These are phyloP conservation scores for Talinum fruticosum DNA, from an alignment of 148 eudicot species.

Conservation along the genomic window DNA sequence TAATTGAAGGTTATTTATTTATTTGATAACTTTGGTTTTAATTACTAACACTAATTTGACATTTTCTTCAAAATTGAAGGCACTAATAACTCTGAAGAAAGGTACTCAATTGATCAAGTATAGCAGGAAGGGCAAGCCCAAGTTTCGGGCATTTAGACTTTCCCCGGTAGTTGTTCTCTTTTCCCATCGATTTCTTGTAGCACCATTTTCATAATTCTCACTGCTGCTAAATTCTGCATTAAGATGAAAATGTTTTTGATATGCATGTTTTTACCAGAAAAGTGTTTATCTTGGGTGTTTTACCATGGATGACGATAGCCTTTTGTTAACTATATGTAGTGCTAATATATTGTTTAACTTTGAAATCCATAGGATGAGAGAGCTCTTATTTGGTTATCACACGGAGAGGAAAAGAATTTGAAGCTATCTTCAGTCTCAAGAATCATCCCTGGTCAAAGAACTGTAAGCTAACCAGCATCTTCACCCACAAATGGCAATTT, in stretches of 20 bases:
- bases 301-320: neutral
- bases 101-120: conserved; percentile 85
- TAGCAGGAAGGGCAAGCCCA: conserved; percentile 87
- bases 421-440: conserved; percentile 60
- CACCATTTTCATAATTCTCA: neutral
- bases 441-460: conserved; percentile 90
- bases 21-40: neutral
- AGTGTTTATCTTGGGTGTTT: neutral
- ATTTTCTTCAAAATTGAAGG: conserved; percentile 29
- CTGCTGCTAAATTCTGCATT: too few relatives aligned
- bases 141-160: conserved; percentile 81
- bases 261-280: neutral
- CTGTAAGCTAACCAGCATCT: conserved; percentile 59
- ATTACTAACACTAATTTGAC: neutral
- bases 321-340: neutral
- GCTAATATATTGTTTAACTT: neutral
- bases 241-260: neutral
- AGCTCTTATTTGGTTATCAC: conserved; percentile 77
- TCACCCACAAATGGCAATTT: conserved; percentile 1
- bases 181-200: neutral
- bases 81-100: conserved; percentile 69
- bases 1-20: neutral
- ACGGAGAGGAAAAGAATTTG: conserved; percentile 69
- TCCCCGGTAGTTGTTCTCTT: conserved; percentile 45
- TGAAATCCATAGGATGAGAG: conserved; percentile 69